phyloP scores from a whole-genome alignment of 1,139 yeast genomes.

The Meyerozyma sp. region DNA sequence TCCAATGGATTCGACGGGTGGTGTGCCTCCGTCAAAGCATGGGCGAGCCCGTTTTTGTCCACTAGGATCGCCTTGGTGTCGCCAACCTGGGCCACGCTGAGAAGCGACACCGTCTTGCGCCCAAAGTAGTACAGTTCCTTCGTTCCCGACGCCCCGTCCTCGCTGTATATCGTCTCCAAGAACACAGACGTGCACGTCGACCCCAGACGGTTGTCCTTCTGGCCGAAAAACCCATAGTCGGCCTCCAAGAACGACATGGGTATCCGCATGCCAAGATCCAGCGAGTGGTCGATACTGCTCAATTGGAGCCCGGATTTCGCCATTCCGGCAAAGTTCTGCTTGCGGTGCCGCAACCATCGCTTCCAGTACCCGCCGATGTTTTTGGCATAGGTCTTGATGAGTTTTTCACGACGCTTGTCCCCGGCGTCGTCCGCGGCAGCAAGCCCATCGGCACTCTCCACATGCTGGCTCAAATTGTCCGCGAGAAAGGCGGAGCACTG shows the following conservation, averaged over 20 bases:
- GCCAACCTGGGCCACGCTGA: constrained; percentile 89
- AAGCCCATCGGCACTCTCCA: constrained; percentile 40
- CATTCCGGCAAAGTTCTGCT: constrained; percentile 39
- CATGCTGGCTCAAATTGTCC: constrained; percentile 46
- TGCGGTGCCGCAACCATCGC: constrained; percentile 56
- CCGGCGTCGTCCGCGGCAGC: constrained; percentile 16
- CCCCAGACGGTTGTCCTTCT: constrained; percentile 47
- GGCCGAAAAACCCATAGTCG: constrained; percentile 44
- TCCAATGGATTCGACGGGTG: constrained; percentile 86
- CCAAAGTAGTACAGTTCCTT: constrained; percentile 59
- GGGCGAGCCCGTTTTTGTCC: constrained; percentile 72
- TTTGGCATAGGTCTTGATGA: constrained; percentile 46
- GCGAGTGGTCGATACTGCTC: constrained; percentile 13
- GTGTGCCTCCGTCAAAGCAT: constrained; percentile 71
- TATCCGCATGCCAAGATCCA: constrained; percentile 56
- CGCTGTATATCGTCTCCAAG: constrained; percentile 43
- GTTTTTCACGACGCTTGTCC: constrained; percentile 28
- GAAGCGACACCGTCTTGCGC: constrained; percentile 58
- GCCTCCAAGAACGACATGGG: constrained; percentile 59
- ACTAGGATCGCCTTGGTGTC: constrained; percentile 87
- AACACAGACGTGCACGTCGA: constrained; percentile 81
- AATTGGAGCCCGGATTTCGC: constrained; percentile 19
- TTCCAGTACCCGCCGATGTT: constrained; percentile 88
- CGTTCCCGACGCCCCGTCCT: background rate
- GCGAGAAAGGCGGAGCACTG: constrained; percentile 63